Conservation (phyloP, 2,329 filamentous ascomycete species). For the Blastomyces silverae region DNA sequence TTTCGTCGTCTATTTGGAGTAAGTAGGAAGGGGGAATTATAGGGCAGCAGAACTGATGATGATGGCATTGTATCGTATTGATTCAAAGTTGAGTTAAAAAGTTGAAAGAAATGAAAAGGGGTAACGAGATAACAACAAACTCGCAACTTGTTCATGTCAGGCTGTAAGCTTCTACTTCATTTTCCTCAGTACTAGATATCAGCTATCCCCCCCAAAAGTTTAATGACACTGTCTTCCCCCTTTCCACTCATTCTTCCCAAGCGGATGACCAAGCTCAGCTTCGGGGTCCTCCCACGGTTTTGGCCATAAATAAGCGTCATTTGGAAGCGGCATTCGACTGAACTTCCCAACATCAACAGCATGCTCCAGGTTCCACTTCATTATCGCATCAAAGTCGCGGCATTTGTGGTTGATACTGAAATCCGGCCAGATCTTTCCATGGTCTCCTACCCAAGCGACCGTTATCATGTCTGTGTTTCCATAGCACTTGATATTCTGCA, state of each 20-base stretch:
- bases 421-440: conserved; percentile 29
- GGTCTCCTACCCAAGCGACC: conserved; percentile 30
- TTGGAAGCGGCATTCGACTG: conserved; percentile 10
- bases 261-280: conserved; percentile 10
- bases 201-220: background rate
- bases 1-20: too few species aligned
- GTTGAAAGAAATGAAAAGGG: too few species aligned
- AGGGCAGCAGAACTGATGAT: too few species aligned
- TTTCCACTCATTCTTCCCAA: conserved; percentile 11
- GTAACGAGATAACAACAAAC: too few species aligned
- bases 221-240: conserved; percentile 6
- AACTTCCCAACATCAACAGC: conserved; percentile 17
- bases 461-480: conserved; percentile 31
- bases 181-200: background rate
- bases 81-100: too few species aligned
- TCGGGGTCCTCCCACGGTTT: conserved; percentile 6
- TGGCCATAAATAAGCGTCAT: conserved; percentile 14
- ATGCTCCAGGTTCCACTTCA: conserved; percentile 20
- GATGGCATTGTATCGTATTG: too few species aligned
- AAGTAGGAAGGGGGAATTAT: too few species aligned
- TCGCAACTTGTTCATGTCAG: background rate
- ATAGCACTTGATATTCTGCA: conserved; percentile 32
- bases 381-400: conserved; percentile 25
- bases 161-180: background rate
- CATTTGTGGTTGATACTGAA: conserved; percentile 32